These are phyloP conservation scores for Fragaria iinumae DNA, from an alignment of 306 rosid species.

Conservation along the genomic window DNA sequence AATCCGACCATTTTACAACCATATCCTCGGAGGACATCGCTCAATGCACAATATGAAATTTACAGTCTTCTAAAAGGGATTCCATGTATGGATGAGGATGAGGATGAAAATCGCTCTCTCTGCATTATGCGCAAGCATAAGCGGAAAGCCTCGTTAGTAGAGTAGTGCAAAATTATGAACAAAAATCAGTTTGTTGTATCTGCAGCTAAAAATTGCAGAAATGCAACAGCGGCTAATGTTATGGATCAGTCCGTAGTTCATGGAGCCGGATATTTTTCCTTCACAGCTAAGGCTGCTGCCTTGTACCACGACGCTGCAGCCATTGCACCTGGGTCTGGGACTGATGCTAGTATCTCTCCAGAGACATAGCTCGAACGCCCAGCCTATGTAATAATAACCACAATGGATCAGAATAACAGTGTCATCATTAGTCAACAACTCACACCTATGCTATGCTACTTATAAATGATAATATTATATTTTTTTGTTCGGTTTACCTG, in stretches of 20 bases:
- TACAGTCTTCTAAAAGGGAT: conserved; percentile 5
- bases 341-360: conserved; percentile 60
- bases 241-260: conserved; percentile 13
- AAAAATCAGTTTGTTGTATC: conserved; percentile 39
- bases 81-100: conserved; percentile 1
- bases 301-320: conserved; percentile 88
- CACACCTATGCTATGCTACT: not conserved
- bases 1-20: not conserved
- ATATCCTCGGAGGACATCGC: not conserved
- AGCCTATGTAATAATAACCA: conserved; percentile 49
- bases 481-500: conserved; percentile 40
- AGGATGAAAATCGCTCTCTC: conserved; percentile 52
- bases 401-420: conserved; percentile 14
- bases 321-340: conserved; percentile 98
- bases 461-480: not conserved
- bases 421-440: not conserved
- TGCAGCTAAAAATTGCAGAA: conserved; percentile 45
- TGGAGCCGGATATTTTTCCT: conserved; percentile 41
- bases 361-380: conserved; percentile 77
- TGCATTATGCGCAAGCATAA: conserved; percentile 56
- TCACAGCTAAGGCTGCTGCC: conserved; percentile 75
- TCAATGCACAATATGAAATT: not conserved
- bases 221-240: conserved; percentile 22
- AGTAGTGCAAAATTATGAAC: conserved; percentile 34
- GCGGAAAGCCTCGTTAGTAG: conserved; percentile 63